Base-by-base conservation (phyloP, 768 basidiomycete species). In the Leccinum variicolor region DNA sequence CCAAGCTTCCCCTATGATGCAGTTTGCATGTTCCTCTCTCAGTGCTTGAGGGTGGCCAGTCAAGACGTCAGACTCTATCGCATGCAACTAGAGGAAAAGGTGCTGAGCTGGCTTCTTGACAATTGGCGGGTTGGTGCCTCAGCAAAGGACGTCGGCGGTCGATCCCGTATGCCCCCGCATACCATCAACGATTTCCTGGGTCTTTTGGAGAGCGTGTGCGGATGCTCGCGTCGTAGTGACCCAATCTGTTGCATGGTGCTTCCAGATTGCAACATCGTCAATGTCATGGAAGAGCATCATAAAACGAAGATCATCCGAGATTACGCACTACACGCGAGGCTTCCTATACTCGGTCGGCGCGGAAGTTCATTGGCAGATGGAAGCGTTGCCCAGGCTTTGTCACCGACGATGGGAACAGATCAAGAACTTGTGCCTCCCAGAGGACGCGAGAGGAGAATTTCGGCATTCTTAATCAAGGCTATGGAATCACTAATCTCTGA, bases 1-100 rank as follows among this genome's bases (percentile, higher is more conserved):
- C 94, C 95, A 2, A 75, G 84, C 14, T 87, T 83, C 64, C 93
- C 94, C 0, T 90, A 82, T 64, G 97, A 99, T 67, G 86, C 95
- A 1, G 92, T 96, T 39, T 97, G 95, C 76, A 76, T 78, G 56
- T 93, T 98, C 68, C 77, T 98, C 48, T 75, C 82, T 6, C 76
- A 81, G 26, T 87, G 84, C 55, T 76, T 98, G 49, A 79, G 77
- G 17, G 76, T 92, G 23, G 86, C 92, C 0, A 85, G 82, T 57
- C 86, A 88, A 66, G 94, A 98, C 66, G 87, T 89, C 56, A 81
- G 88, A 19, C 73, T 98, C 15, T 92, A 92, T 72, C 83, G 89
- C 15, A 82, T 94, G 81, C 86, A 86, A 28, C 75, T 96, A n/a
- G 89, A 92, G 69, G 92, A 93, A 67, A 92, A 92, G 67, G 86